Base-by-base conservation (phyloP, 257 asterid species). In the Anisodus tanguticus region DNA sequence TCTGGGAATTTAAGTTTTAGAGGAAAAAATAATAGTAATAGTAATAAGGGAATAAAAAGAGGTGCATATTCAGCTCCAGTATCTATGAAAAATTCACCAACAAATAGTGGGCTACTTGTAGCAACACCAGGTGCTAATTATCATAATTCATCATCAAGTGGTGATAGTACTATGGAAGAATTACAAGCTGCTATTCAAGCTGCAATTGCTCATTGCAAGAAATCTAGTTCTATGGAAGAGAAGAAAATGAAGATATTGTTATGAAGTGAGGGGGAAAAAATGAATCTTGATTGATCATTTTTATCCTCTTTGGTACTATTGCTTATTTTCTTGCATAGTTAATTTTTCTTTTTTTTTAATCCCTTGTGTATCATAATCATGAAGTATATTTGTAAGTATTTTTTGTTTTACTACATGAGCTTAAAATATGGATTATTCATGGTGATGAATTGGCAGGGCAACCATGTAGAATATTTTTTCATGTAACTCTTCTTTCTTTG, bases 161-260 rank as follows among this genome's bases (percentile, higher is more conserved):
- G 35, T 31, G 95, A 93, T 57, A 90, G 97, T 84, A 90, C 98
- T 81, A 93, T 95, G 98, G 98, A 94, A 85, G 98, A 94, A 80
- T 74, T 95, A 80, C 98, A 95, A 84, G 93, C 98, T 62, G 98
- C 98, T 5, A 93, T 95, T 88, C 97, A 94, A 85, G 98, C 98
- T 39, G 98, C 98, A 3, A 94, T 95, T 87, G 97, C 97, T 84
- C 98, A 95, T 84, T 95, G 98, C 91, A 95, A 95, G 88, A 92
- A 92, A 8, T 95, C 98, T 9, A 90, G 90, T 85, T 89, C 91
- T 4, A 31, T 83, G 16, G 92, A 89, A 54, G 92, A 90, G 15
- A 80, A 62, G 80, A 84, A 11, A 74, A 86, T 63, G 41, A 57
- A 45, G 15, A 45, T 43, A 9, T 45, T 31, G 17, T 16, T 15